A percentile compares a stretch with the other conserved stretches of the same genome.
These are phyloP conservation scores for Furcasterigmium sp. DNA, from an alignment of 2,329 filamentous ascomycete species.

Conservation along the genomic window DNA sequence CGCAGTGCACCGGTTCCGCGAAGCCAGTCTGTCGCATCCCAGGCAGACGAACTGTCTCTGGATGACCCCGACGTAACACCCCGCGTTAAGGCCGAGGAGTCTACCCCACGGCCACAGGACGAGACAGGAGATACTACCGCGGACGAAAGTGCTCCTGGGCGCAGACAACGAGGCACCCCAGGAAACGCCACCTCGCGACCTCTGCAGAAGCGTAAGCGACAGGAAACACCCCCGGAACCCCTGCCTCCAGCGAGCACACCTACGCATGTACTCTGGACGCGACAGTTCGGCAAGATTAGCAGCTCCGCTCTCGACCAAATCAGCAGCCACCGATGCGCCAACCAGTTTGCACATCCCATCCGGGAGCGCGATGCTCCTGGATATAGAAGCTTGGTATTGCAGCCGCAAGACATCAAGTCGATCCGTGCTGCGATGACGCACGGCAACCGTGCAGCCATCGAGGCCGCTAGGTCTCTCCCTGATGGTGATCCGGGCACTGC, in stretches of 20 bases:
- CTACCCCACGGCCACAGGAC: conserved; percentile 48
- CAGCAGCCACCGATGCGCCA: conserved; percentile 69
- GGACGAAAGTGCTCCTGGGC: conserved; percentile 43
- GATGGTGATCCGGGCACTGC: conserved; percentile 52
- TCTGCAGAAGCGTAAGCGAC: conserved; percentile 52
- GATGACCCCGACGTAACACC: conserved; percentile 33
- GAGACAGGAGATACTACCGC: conserved; percentile 51
- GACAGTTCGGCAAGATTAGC: conserved; percentile 69
- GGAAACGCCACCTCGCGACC: conserved; percentile 28
- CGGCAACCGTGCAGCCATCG: conserved; percentile 60
- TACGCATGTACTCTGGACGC: conserved; percentile 68
- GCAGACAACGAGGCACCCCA: conserved; percentile 29
- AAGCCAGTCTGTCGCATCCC: conserved; percentile 41
- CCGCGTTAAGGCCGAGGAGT: conserved; percentile 55
- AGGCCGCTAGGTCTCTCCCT: conserved; percentile 55
- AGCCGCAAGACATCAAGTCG: conserved; percentile 71
- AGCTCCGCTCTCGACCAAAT: conserved; percentile 72
- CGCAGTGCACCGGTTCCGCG: conserved; percentile 24
- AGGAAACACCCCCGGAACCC: conserved; percentile 36
- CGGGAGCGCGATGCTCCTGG: conserved; percentile 71
- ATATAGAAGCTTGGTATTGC: conserved; percentile 68
- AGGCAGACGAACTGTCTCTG: conserved; percentile 40
- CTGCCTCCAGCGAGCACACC: conserved; percentile 45
- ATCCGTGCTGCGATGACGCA: conserved; percentile 72
- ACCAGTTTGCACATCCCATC: conserved; percentile 72